phyloP scores from a whole-genome alignment of 805 yeast genomes.

The Suhomyces prunicola region DNA sequence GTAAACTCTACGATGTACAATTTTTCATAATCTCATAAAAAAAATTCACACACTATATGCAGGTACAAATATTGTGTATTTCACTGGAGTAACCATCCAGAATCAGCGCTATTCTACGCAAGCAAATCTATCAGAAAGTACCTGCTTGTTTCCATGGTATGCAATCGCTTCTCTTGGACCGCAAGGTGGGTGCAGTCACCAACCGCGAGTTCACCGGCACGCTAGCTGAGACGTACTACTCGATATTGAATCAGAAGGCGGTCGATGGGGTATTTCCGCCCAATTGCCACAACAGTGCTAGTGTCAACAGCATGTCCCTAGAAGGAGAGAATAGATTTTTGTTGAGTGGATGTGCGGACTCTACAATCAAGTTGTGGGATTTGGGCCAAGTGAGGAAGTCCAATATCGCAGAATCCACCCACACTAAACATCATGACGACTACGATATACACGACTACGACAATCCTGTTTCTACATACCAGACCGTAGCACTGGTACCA shows the following conservation, averaged over 20 bases:
- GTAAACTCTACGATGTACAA: background rate
- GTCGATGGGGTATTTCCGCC: conserved; percentile 33
- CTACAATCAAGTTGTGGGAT: conserved; percentile 68
- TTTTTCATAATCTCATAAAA: background rate
- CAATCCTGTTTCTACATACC: conserved; percentile 23
- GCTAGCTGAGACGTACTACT: conserved; percentile 35
- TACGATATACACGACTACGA: conserved; percentile 33
- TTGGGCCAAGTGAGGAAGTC: conserved; percentile 14
- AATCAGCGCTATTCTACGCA: too few relatives aligned
- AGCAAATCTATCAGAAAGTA: too few relatives aligned
- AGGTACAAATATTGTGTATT: background rate
- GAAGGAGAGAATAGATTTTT: conserved; percentile 50
- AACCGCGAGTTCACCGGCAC: conserved; percentile 35
- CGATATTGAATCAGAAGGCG: conserved; percentile 23
- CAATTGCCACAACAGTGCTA: conserved; percentile 48
- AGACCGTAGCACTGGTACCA: conserved; percentile 33
- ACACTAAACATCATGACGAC: conserved; percentile 4
- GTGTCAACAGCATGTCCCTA: conserved; percentile 56
- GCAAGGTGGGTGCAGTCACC: conserved; percentile 25
- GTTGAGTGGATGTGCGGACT: conserved; percentile 73
- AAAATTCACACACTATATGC: conserved; percentile 1
- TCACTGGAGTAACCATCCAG: background rate
- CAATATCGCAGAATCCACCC: conserved; percentile 9
- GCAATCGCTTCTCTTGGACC: conserved; percentile 39
- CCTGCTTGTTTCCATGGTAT: conserved; percentile 17